phyloP scores from a whole-genome alignment of 140 eudicot species.

The Stevia rebaudiana region DNA sequence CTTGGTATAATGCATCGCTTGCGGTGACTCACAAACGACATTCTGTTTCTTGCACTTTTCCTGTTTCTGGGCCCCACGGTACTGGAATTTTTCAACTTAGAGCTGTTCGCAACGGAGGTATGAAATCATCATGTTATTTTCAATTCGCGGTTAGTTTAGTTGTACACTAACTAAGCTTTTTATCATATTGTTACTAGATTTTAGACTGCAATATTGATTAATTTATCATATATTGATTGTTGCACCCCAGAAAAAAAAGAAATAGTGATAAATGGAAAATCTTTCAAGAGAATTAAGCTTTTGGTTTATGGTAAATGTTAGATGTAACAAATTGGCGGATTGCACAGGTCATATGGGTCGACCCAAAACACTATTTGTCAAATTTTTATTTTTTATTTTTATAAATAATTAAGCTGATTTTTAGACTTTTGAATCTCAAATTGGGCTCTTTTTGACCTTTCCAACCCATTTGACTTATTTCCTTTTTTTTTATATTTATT shows the following conservation, averaged over 20 bases:
- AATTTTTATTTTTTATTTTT: background rate
- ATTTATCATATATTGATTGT: background rate
- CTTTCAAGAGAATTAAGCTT: slow-evolving; percentile 1
- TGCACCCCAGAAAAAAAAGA: slow-evolving; percentile 2
- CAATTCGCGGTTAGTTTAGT: background rate
- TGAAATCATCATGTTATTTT: background rate
- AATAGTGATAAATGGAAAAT: background rate
- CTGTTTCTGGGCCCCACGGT: slow-evolving; percentile 90
- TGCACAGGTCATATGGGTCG: background rate
- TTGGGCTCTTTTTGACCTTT: background rate
- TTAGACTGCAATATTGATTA: background rate
- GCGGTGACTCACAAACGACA: slow-evolving; percentile 83
- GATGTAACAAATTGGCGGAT: background rate
- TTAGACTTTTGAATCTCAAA: background rate
- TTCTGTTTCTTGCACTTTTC: slow-evolving; percentile 86
- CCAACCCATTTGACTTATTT: background rate
- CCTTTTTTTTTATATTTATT: too few relatives aligned
- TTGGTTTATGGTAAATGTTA: background rate
- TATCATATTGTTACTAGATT: background rate
- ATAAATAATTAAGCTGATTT: background rate
- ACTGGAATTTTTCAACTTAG: slow-evolving; percentile 70
- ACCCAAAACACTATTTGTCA: background rate
- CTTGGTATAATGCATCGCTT: slow-evolving; percentile 94
- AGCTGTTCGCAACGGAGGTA: slow-evolving; percentile 84
- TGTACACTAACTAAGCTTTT: background rate